Base-by-base conservation (phyloP, 2,329 filamentous ascomycete species). In the Huntiella decipiens region DNA sequence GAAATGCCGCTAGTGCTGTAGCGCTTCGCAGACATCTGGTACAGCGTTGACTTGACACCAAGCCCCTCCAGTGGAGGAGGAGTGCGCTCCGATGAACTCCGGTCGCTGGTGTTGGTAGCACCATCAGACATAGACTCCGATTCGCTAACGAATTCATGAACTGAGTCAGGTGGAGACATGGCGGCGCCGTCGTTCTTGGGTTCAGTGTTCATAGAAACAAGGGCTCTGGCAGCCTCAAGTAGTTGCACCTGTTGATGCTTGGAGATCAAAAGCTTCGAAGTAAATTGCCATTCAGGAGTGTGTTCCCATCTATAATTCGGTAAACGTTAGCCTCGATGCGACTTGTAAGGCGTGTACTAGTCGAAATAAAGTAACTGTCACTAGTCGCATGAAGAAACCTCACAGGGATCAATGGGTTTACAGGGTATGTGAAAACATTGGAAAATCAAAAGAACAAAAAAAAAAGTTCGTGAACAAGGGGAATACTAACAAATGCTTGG, bases 181-280 rank as follows among this genome's bases (percentile, higher is more conserved):
- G 68, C 70, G 51, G 65, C 70, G 50, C 80, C 56, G 40, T 66
- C 63, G 39, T 63, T 61, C 39, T 56, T 53, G 45, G 38, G 16
- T 15, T 47, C 43, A 53, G 59, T 63, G 58, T 77, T 95, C 87
- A 98, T 96, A 57, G 78, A 79, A 49, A 96, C 80, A 53, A 98
- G 70, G 44, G 96, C 91, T n/a, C 86, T 93, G 35, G 91, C 91
- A 36, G 91, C 91, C 64, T 98, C 91, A 50, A 98, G 74, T 50
- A 98, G 73, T 63, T 98, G 91, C 45, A 98, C 91, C 67, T 98
- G 91, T 65, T 98, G 91, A 63, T 98, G 91, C 72, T 98, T 98
- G 56, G 88, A 96, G 56, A 98, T 96, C 60, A 96, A 78, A 59
- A 96, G 71, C 66, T 96, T 96, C 55, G 91, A 96, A 47, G 91